Conservation (phyloP, 768 basidiomycete genomes). For the Peribolospora kevripleyi region DNA sequence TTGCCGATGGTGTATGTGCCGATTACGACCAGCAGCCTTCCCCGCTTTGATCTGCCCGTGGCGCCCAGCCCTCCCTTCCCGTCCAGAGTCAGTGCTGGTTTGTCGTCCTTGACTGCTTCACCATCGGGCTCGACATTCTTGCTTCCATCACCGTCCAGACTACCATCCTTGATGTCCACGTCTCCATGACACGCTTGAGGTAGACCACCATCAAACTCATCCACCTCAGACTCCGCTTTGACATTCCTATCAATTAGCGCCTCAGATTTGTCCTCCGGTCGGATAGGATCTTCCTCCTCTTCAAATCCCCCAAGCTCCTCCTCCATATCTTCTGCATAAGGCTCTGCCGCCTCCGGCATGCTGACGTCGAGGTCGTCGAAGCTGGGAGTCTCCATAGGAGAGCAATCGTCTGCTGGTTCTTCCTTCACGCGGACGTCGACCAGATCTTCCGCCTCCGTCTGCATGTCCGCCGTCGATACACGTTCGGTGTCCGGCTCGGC, state of each 20-base stretch:
- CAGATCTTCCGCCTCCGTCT: conserved; percentile 3
- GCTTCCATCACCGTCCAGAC: conserved; percentile 1
- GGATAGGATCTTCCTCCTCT: not conserved
- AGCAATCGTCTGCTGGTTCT: not conserved
- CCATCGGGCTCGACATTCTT: not conserved
- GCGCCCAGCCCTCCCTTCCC: no score
- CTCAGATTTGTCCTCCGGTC: not conserved
- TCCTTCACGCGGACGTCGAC: not conserved
- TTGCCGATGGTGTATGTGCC: conserved; percentile 93
- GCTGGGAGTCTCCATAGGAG: not conserved
- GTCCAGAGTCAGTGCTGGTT: no score
- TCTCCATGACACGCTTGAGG: not conserved
- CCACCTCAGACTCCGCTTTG: not conserved
- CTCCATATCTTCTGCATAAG: not conserved
- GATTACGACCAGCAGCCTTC: conserved; percentile 10
- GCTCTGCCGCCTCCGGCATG: not conserved
- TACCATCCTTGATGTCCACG: not conserved
- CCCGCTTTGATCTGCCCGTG: no score
- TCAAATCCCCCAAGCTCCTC: not conserved
- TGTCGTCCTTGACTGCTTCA: not conserved
- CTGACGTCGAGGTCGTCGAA: not conserved
- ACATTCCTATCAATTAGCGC: not conserved
- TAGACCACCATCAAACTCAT: not conserved
- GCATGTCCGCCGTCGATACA: not conserved
- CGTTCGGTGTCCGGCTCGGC: not conserved